Base-by-base conservation (phyloP, 129 eudicot species). In the Flaveria robusta region DNA sequence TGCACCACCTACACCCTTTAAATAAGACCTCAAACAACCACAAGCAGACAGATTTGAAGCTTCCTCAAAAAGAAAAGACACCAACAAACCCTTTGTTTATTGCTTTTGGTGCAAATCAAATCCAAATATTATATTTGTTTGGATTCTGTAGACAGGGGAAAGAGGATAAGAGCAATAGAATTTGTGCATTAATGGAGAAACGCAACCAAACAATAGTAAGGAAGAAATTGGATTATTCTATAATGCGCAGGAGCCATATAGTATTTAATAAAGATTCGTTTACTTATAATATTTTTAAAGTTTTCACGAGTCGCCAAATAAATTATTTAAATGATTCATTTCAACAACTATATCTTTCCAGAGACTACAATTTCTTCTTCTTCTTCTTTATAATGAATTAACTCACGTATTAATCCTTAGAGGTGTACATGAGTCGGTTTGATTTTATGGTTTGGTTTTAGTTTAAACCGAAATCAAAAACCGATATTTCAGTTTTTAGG, bases 31-130 rank as follows among this genome's bases (percentile, higher is more conserved):
- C 56, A 20, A 75, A 50, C 78, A 71, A 71, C 78, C 42, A 79
- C 77, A 29, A 56, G 31, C 80, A 24, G 64, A 71, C 64, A 71
- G 85, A 80, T 81, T 87, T 81, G 88, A 85, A 88, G 86, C 81
- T 83, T 85, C 83, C 82, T 56, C 77, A 22, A 23, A 20, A n/a
- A 70, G 14, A 49, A 18, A 14, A 65, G 10, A 37, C 8, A 50
- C 63, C 74, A 76, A 76, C 72, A 78, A 83, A 66, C 80, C 31
- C 46, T 75, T 66, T 47, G 43, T 71, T 47, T 79, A 70, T 49
- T 71, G 82, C 6, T 47, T 71, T 71, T 71, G 68, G 50, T 65
- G 22, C 20, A 47, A 49, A 62, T 13, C 49, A 77, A 22, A 51
- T 76, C 63, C 66, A 55, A 77, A 67, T 29, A 34, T 34, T 37